Evolutionary conservation across 208 protist species (phyloP).

Genomic region (Tetramitus jugosus): DNA sequence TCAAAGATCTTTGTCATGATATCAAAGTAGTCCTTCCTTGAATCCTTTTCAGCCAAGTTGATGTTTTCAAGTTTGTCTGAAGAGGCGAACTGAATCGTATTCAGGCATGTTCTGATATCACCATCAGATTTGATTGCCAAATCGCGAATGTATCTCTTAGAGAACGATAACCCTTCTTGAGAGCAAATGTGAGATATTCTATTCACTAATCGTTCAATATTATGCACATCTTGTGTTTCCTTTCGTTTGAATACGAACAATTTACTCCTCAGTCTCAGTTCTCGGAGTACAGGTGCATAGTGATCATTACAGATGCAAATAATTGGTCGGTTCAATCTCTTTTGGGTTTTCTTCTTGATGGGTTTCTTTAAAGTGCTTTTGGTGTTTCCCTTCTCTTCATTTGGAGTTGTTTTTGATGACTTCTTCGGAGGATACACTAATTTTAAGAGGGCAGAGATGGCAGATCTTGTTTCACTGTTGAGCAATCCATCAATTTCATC

Average conservation of each 20-base stretch:
- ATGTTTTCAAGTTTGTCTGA: background rate
- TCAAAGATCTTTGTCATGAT: background rate
- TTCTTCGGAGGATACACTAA: background rate
- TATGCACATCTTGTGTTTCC: background rate
- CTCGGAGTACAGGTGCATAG: background rate
- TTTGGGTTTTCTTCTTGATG: background rate
- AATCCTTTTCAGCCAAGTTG: background rate
- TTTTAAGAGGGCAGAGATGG: background rate
- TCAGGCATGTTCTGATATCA: constrained; percentile 21
- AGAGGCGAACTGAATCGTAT: constrained; percentile 6
- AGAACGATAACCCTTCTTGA: background rate
- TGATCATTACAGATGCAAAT: constrained; percentile 25
- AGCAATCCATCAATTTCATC: constrained; percentile 23
- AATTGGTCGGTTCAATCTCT: background rate
- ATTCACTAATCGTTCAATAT: background rate
- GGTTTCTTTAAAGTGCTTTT: background rate
- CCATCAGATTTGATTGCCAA: background rate
- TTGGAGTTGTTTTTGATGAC: background rate
- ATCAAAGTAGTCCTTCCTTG: constrained; percentile 2
- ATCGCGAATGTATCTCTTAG: background rate
- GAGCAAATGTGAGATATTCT: background rate
- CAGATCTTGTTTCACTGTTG: background rate
- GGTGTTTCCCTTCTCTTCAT: no score
- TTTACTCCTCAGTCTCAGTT: constrained; percentile 1
- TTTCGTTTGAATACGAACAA: background rate